Conservation (phyloP, 441 rosid genomes). For the Lepidium campestre region DNA sequence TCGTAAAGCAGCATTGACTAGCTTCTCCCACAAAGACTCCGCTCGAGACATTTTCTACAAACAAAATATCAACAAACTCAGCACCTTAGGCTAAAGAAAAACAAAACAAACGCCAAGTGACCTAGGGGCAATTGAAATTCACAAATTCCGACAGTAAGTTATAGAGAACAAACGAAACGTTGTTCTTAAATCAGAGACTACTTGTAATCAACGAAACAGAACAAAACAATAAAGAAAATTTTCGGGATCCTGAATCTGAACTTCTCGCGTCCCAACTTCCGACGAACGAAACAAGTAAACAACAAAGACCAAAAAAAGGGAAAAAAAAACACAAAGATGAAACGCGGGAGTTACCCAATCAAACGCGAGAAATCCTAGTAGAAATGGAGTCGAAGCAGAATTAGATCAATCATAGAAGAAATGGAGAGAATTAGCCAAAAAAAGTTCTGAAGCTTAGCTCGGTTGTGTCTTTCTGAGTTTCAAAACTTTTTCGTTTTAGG, state of each 20-base stretch:
- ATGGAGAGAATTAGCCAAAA: not conserved
- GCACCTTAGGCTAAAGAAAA: not conserved
- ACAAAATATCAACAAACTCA: constrained; percentile 8
- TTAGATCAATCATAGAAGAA: constrained; percentile 23
- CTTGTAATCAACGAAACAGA: not conserved
- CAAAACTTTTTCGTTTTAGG: constrained; percentile 7
- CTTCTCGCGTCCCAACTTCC: not conserved
- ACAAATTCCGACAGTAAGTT: not conserved
- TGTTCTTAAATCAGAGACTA: not conserved
- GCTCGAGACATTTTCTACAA: constrained; percentile 60
- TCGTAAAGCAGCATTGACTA: constrained; percentile 75
- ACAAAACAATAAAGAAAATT: not conserved
- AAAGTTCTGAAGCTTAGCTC: not conserved
- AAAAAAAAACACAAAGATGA: not conserved
- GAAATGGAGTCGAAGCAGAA: constrained; percentile 16
- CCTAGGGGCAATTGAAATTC: constrained; percentile 4
- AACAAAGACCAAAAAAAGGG: not conserved
- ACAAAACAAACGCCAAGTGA: too few species aligned
- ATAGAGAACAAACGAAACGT: not conserved
- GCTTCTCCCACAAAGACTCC: constrained; percentile 82
- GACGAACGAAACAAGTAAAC: constrained; percentile 9
- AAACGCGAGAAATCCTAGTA: constrained; percentile 10
- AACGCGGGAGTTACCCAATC: constrained; percentile 14
- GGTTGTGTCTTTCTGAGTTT: constrained; percentile 5
- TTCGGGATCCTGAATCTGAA: constrained; percentile 24